Evolutionary conservation across 2,329 filamentous ascomycete genomes (phyloP).

Genomic region (Blumeria graminis): DNA sequence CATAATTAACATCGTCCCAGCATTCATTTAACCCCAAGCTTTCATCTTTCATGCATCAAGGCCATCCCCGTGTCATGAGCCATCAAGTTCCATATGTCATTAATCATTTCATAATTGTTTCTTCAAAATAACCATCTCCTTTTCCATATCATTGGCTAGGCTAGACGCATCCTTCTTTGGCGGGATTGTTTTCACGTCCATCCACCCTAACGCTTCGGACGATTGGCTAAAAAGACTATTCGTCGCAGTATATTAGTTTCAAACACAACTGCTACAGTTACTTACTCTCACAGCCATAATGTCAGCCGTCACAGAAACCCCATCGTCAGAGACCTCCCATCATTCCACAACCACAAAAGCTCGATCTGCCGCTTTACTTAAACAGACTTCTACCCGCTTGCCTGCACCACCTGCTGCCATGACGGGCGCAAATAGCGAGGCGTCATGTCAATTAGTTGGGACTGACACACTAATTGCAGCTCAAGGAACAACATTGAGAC

Average conservation of each 20-base stretch:
- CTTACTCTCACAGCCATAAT: conserved; percentile 9
- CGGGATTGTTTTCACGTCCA: not conserved
- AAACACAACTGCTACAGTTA: conserved; percentile 1
- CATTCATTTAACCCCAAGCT: no score
- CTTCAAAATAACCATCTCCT: not conserved
- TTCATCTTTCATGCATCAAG: not conserved
- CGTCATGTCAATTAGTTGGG: conserved; percentile 41
- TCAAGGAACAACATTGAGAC: conserved; percentile 42
- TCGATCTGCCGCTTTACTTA: conserved; percentile 8
- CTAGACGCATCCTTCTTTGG: not conserved
- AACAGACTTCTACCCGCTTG: conserved; percentile 8
- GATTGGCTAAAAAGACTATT: not conserved
- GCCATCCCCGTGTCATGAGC: not conserved
- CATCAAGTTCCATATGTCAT: not conserved
- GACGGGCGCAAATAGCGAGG: conserved; percentile 14
- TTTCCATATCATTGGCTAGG: conserved; percentile 1
- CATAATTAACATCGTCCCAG: not conserved
- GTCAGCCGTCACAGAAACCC: conserved; percentile 21
- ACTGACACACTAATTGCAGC: conserved; percentile 44
- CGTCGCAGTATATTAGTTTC: not conserved
- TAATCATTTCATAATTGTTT: not conserved
- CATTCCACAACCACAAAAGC: conserved; percentile 12
- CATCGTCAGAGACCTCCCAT: conserved; percentile 9
- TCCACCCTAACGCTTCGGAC: not conserved
- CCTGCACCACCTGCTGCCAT: conserved; percentile 10